Evolutionary conservation across 345 rosid species (phyloP).

Genomic region (Eucalyptus cloeziana): DNA sequence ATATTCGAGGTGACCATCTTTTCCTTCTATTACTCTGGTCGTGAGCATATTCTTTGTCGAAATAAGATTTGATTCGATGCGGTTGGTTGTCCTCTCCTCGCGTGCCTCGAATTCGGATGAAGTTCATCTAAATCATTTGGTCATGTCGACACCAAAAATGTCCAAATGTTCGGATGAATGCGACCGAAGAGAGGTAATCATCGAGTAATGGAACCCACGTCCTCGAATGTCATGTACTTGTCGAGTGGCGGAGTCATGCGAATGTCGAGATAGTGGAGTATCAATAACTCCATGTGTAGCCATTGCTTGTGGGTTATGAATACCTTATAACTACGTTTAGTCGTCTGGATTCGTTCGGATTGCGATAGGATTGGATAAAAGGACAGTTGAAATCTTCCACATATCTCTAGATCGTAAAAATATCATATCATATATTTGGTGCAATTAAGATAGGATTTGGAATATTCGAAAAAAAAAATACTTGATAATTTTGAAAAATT

Average conservation of each 20-base stretch:
- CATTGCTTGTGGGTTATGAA: background rate
- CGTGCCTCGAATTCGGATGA: background rate
- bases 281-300: background rate
- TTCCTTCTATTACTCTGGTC: background rate
- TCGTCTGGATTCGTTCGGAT: rapidly evolving
- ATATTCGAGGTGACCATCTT: background rate
- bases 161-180: background rate
- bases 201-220: rapidly evolving
- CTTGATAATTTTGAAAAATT: no score
- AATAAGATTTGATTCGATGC: background rate
- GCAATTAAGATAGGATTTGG: no score
- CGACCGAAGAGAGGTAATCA: background rate
- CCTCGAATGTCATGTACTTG: rapidly evolving
- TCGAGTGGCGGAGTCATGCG: background rate
- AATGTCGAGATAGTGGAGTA: background rate
- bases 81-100: background rate
- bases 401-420: no score
- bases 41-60: background rate
- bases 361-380: no score
- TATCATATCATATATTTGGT: rapidly evolving
- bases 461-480: no score
- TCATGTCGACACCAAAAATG: background rate
- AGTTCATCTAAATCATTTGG: background rate
- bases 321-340: no score
- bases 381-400: rapidly evolving